Conservation (phyloP, 148 eudicot genomes). For the Polygonum aviculare region DNA sequence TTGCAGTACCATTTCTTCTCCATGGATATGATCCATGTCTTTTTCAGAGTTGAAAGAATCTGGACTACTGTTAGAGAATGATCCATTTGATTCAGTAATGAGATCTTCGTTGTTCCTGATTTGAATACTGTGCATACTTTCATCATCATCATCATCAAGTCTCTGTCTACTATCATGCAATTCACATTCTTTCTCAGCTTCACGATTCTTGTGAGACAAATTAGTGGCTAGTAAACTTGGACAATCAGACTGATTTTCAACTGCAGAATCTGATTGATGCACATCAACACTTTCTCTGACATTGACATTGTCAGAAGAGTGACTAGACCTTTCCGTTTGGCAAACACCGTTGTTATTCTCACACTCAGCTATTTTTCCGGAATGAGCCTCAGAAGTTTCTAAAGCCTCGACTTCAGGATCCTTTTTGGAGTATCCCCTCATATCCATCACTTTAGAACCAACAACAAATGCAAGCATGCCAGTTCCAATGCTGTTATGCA, state of each 20-base stretch:
- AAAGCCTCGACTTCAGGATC: slow-evolving; percentile 44
- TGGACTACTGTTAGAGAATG: slow-evolving; percentile 24
- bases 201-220: slow-evolving; percentile 50
- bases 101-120: slow-evolving; percentile 67
- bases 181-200: slow-evolving; percentile 30
- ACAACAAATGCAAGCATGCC: slow-evolving; percentile 88
- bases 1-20: slow-evolving; percentile 22
- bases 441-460: slow-evolving; percentile 95
- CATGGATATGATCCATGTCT: slow-evolving; percentile 29
- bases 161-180: slow-evolving; percentile 32
- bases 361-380: slow-evolving; percentile 25
- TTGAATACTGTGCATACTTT: slow-evolving; percentile 62
- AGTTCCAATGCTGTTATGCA: slow-evolving; percentile 96
- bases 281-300: slow-evolving; percentile 48
- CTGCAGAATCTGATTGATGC: slow-evolving; percentile 32
- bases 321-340: slow-evolving; percentile 60
- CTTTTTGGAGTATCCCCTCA: slow-evolving; percentile 62
- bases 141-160: slow-evolving; percentile 37
- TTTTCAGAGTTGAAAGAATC: slow-evolving; percentile 35
- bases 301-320: slow-evolving; percentile 58
- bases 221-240: slow-evolving; percentile 75
- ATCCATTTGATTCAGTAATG: slow-evolving; percentile 58
- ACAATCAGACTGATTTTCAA: slow-evolving; percentile 56
- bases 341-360: slow-evolving; percentile 40
- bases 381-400: slow-evolving; percentile 33